Percentiles rank a stretch among this genome's conserved stretches.
These are phyloP conservation scores for Eutrema japonicum DNA, from an alignment of 345 rosid species.

Conservation along the genomic window DNA sequence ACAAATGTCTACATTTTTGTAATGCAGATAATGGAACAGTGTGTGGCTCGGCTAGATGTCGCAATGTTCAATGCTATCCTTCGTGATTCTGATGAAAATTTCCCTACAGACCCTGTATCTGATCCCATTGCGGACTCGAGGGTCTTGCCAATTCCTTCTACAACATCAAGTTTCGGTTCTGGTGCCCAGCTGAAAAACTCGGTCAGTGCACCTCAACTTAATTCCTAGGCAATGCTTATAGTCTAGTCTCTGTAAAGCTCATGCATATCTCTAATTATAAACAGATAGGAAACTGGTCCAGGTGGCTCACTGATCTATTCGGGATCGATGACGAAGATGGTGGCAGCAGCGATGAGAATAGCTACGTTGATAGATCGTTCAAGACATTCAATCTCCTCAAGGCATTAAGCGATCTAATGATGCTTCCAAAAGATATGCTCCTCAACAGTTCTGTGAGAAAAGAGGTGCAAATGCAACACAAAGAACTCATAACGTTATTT, in stretches of 20 bases:
- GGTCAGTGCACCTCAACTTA: constrained; percentile 45
- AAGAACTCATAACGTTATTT: background rate
- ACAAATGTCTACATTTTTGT: background rate
- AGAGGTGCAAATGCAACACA: constrained; percentile 60
- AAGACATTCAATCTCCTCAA: constrained; percentile 83
- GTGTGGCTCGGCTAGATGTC: constrained; percentile 89
- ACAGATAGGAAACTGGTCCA: constrained; percentile 96
- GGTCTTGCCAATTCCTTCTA: constrained; percentile 86
- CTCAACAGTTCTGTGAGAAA: constrained; percentile 65
- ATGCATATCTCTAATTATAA: constrained; percentile 34
- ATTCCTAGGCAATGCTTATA: background rate
- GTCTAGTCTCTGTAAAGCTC: constrained; percentile 19
- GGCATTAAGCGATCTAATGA: constrained; percentile 94
- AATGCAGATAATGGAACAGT: constrained; percentile 88
- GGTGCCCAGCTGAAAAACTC: constrained; percentile 88
- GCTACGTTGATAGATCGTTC: constrained; percentile 55
- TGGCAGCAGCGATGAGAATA: constrained; percentile 46
- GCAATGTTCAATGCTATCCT: constrained; percentile 99
- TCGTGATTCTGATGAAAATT: constrained; percentile 81
- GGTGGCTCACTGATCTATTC: constrained; percentile 89
- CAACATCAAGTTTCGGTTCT: constrained; percentile 83
- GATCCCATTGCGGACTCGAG: constrained; percentile 80
- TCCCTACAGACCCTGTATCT: constrained; percentile 92
- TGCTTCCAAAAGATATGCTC: constrained; percentile 99
- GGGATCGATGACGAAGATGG: constrained; percentile 74